Base-by-base conservation (phyloP, 768 basidiomycete genomes). In the Tulasnella sp. region DNA sequence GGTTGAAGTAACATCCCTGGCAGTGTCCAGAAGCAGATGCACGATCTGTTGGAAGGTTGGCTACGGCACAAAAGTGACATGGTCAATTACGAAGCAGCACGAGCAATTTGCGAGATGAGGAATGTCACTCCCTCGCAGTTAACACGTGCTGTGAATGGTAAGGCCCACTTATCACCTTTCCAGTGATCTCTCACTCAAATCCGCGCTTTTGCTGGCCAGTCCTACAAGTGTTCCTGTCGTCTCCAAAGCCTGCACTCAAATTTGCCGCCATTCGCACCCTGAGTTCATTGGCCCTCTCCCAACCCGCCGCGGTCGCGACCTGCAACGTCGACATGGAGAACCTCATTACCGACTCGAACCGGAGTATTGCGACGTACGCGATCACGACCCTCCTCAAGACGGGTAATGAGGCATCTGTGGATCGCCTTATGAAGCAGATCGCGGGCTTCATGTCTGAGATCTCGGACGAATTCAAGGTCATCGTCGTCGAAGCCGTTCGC, bases 381-480 rank as follows among this genome's bases (percentile, higher is more conserved):
- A 99, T 99, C 66, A 99, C 96, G 2, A 98, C 96, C 0, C 75
- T 99, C 24, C 85, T 99, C 69, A 98, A 98, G 92, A 99, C 96
- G 30, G 96, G 96, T 23, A 98, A 97, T 72, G 96, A 99, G 72
- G 93, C 93, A 5, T 98, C 94, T 1, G 96, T 99, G 38, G 96
- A 99, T 73, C 85, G 96, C 52, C 80, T 99, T 64, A 98, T 99
- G 84, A 98, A 97, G 71, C 95, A 98, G 73, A 99, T 99, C 65
- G 88, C 92, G 27, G 87, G 92, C 42, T 99, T 99, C 77, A 96
- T 99, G 94, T 81, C 86, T 60, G 96, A 99, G 72, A 98, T 99
- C 73, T 95, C 91, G 65, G 96, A 99, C 72, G 96, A 99, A 73
- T 99, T 99, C 82, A 98, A 97, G 77, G 94, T 98, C 70, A 96